Percentiles rank a stretch among this genome's conserved stretches.
These are phyloP conservation scores for Flueggea neowawraea DNA, from an alignment of 441 rosid species.

Conservation along the genomic window DNA sequence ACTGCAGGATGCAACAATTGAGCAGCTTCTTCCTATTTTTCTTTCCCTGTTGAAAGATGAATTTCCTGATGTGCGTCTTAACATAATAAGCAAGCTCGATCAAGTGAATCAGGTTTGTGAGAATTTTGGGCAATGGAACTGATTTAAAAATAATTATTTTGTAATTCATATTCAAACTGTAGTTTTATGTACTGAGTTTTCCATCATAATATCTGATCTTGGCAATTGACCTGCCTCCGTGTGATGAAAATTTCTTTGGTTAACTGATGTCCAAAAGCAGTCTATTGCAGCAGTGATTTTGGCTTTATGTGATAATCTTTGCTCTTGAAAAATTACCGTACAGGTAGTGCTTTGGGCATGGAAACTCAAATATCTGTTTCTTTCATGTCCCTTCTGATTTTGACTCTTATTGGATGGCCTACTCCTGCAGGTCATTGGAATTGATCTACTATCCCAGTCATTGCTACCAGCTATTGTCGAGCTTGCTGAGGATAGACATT, in stretches of 20 bases:
- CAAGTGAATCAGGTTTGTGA: conserved; percentile 91
- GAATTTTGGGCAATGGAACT: conserved; percentile 1
- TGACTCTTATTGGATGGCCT: not conserved
- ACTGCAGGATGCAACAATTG: conserved; percentile 86
- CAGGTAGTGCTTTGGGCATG: too few species aligned
- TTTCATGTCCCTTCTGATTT: not conserved
- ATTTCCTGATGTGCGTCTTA: conserved; percentile 93
- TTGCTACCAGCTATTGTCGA: conserved; percentile 96
- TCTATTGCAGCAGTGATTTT: not conserved
- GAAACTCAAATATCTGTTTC: not conserved
- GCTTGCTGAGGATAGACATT: conserved; percentile 99
- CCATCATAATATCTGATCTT: not conserved
- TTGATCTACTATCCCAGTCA: conserved; percentile 92
- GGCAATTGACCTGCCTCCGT: not conserved
- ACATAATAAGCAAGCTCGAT: conserved; percentile 97
- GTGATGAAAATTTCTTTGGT: too few species aligned
- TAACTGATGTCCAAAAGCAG: too few species aligned
- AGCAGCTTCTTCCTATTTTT: conserved; percentile 94
- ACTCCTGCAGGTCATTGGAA: conserved; percentile 79
- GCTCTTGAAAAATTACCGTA: not conserved
- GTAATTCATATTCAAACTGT: not conserved
- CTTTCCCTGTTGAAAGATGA: conserved; percentile 95
- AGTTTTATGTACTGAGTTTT: not conserved
- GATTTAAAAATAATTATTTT: not conserved
- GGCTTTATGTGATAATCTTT: not conserved